Evolutionary conservation across 2,329 filamentous ascomycete species (phyloP).

Genomic region (Epicoccum sorghinum): DNA sequence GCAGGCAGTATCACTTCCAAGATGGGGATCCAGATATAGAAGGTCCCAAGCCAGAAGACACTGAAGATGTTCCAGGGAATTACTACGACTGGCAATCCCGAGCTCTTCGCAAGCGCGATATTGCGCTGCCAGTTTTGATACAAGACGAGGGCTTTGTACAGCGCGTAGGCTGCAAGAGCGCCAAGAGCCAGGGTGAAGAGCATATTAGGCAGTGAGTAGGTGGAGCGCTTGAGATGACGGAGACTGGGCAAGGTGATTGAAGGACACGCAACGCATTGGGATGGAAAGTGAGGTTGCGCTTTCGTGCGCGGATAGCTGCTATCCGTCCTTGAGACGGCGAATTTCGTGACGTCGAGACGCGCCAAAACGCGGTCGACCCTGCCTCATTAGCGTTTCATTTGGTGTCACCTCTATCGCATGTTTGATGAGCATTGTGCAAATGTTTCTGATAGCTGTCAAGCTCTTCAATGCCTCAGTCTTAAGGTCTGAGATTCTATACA

Average conservation of each 20-base stretch:
- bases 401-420: constrained; percentile 7
- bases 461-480: background rate
- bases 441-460: background rate
- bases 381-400: constrained; percentile 41
- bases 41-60: constrained; percentile 62
- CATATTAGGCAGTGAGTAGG: constrained; percentile 5
- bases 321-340: constrained; percentile 13
- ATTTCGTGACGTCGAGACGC: constrained; percentile 33
- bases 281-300: constrained; percentile 12
- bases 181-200: constrained; percentile 30
- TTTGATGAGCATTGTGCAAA: background rate
- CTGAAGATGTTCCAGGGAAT: constrained; percentile 56
- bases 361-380: constrained; percentile 11
- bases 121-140: constrained; percentile 50
- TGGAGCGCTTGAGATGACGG: constrained; percentile 1
- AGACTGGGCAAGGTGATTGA: constrained; percentile 7
- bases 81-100: constrained; percentile 53
- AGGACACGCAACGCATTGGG: constrained; percentile 4
- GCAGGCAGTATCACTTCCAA: constrained; percentile 60
- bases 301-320: constrained; percentile 11
- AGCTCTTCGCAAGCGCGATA: constrained; percentile 52
- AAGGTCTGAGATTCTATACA: background rate
- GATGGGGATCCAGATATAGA: constrained; percentile 61
- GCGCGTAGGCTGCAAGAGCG: constrained; percentile 35
- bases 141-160: constrained; percentile 39